These are phyloP conservation scores for Candida saitoana DNA, from an alignment of 805 yeast genomes.

Conservation along the genomic window DNA sequence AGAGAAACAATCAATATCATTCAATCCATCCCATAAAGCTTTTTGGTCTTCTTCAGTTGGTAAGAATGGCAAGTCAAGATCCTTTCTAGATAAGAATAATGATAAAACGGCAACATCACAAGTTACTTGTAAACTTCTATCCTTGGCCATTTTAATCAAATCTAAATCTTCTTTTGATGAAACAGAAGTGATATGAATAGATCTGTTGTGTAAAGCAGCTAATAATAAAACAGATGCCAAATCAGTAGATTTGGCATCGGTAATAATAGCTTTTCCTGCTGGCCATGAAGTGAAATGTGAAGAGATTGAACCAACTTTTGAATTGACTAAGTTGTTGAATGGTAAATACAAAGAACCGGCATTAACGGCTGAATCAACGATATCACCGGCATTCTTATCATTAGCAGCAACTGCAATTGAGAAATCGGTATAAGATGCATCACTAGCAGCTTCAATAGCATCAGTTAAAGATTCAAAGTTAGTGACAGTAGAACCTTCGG, in stretches of 20 bases:
- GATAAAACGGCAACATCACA: slow-evolving; percentile 84
- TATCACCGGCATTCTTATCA: slow-evolving; percentile 57
- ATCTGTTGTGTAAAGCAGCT: slow-evolving; percentile 80
- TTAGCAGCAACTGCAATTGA: slow-evolving; percentile 82
- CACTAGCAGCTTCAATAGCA: slow-evolving; percentile 54
- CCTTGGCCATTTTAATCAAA: slow-evolving; percentile 79
- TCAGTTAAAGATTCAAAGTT: slow-evolving; percentile 63
- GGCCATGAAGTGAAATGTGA: slow-evolving; percentile 86
- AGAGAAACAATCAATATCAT: slow-evolving; percentile 78
- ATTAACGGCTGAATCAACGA: slow-evolving; percentile 55
- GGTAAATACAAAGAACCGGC: slow-evolving; percentile 84
- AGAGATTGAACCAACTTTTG: slow-evolving; percentile 73
- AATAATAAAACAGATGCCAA: slow-evolving; percentile 87
- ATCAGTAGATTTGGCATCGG: slow-evolving; percentile 89
- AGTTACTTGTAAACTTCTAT: slow-evolving; percentile 75
- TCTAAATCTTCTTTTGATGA: slow-evolving; percentile 76
- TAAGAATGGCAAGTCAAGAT: slow-evolving; percentile 65
- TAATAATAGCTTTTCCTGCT: slow-evolving; percentile 71
- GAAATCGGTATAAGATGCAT: slow-evolving; percentile 74
- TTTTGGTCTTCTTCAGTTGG: slow-evolving; percentile 80
- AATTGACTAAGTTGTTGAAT: slow-evolving; percentile 63
- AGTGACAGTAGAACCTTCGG: slow-evolving; percentile 57
- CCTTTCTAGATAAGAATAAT: slow-evolving; percentile 69
- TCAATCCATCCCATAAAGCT: slow-evolving; percentile 74
- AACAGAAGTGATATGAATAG: slow-evolving; percentile 87